These are phyloP conservation scores for Nigrospora oryzae DNA, from an alignment of 2,329 filamentous ascomycete genomes.

Conservation along the genomic window DNA sequence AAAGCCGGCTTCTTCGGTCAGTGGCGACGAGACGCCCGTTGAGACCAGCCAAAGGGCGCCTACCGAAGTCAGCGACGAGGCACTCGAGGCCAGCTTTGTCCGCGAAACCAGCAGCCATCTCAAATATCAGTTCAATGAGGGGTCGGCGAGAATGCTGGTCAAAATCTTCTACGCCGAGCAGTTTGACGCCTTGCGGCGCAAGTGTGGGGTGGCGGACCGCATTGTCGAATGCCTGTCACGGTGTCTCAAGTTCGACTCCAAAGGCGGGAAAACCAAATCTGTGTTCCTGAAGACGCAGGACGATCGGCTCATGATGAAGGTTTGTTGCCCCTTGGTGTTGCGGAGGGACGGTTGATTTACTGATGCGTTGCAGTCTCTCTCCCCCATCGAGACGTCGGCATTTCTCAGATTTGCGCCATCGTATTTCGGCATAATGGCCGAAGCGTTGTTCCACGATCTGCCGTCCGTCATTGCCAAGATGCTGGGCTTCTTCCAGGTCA, in stretches of 20 bases:
- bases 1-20: constrained; percentile 5
- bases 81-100: constrained; percentile 78
- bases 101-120: constrained; percentile 84
- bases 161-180: constrained; percentile 99
- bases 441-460: constrained; percentile 89
- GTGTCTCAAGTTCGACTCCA: constrained; percentile 96
- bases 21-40: background rate
- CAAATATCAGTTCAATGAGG: constrained; percentile 91
- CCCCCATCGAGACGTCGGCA: constrained; percentile 83
- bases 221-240: constrained; percentile 93
- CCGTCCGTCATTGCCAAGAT: constrained; percentile 98
- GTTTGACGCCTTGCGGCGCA: constrained; percentile 87
- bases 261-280: constrained; percentile 95
- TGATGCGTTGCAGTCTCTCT: constrained; percentile 55
- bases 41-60: background rate
- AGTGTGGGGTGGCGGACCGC: constrained; percentile 86
- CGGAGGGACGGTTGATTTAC: background rate
- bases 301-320: constrained; percentile 84
- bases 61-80: constrained; percentile 42
- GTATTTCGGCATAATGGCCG: constrained; percentile 96
- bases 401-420: constrained; percentile 94
- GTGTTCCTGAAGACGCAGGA: constrained; percentile 95
- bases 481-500: constrained; percentile 95
- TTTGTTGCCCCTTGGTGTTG: constrained; percentile 10
- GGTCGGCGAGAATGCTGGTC: constrained; percentile 89